Evolutionary conservation across 164 flowering plant species (phyloP), one percentile per base, ranked within the genome.

Genomic region (Aristolochia fimbriata): DNA sequence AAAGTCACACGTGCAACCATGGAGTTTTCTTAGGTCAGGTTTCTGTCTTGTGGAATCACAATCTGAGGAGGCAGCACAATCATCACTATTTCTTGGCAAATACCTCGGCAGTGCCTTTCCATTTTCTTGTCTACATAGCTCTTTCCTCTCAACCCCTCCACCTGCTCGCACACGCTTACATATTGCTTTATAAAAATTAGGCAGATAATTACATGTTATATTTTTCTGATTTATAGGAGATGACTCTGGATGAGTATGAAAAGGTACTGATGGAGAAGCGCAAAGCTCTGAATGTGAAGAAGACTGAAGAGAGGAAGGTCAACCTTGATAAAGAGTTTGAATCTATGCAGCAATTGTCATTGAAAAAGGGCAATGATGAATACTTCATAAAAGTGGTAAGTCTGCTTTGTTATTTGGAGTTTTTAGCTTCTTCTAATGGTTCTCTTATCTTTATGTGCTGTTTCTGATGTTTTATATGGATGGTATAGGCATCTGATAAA

Each of bases 191-290:
- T 37, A 37, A 10, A 37, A 27, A 7, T 37, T 37, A 37, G 12
- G 12, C 43, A 37, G 43, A 37, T 37, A 37, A 3, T 6, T 37
- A 37, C 43, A 37, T 58, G 17, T 58, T 3, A 27, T 27, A 27
- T 58, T 11, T 64, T 48, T 51, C 6, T 45, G 19, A 20, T 62
- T 62, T n/a, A 56, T 62, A 86, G 94, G 83, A 81, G 71, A 87
- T 85, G 91, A 87, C 95, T 17, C 76, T 87, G 53, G 87, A 83
- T 58, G 88, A 87, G 76, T 87, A 85, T 74, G 72, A 85, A 61
- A 85, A 85, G 66, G 58, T 82, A 67, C 76, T 75, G 57, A 86
- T 78, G 66, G 88, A 80, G 72, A 83, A 85, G 66, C 66, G 87
- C 70, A 83, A 78, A 62, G 80, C 80, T 27, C 57, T 87, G 30